These are phyloP conservation scores for Diversispora eburnea DNA, from an alignment of 192 early-diverging fungal genomes.

Conservation along the genomic window DNA sequence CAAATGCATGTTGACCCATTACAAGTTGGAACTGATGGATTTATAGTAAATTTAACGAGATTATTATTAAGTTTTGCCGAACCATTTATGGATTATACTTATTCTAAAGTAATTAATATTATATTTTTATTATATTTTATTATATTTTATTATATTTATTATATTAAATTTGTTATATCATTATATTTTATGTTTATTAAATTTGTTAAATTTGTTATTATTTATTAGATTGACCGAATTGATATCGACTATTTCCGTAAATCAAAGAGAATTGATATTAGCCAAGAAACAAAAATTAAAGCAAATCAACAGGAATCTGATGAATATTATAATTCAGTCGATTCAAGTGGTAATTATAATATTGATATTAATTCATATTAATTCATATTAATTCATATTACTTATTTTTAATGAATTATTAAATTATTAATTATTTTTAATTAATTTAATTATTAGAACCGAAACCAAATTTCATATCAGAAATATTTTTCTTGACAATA, in stretches of 20 bases:
- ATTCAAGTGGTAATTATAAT: background rate
- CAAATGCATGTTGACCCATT: constrained; percentile 75
- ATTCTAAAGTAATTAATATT: constrained; percentile 54
- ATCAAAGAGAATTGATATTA: constrained; percentile 55
- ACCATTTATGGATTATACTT: constrained; percentile 80
- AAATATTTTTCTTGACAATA: constrained; percentile 82
- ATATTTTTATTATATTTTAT: background rate
- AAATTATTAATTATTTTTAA: background rate
- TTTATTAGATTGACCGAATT: constrained; percentile 59
- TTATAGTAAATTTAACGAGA: constrained; percentile 72
- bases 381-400: background rate
- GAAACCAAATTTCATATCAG: constrained; percentile 80
- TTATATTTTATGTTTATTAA: background rate
- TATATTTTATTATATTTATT: background rate
- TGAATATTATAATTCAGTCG: constrained; percentile 43
- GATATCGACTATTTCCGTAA: constrained; percentile 69
- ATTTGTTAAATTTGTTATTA: background rate
- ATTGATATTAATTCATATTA: background rate
- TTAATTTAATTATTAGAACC: constrained; percentile 1
- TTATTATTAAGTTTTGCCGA: constrained; percentile 70
- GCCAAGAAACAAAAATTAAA: constrained; percentile 76
- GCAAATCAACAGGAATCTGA: constrained; percentile 68
- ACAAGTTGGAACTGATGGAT: constrained; percentile 79
- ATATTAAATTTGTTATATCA: background rate
- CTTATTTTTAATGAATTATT: background rate